Percentiles rank a stretch among this genome's conserved stretches.
Conservation (phyloP, 2,329 filamentous ascomycete species). For the Ceratocystis destructans region DNA sequence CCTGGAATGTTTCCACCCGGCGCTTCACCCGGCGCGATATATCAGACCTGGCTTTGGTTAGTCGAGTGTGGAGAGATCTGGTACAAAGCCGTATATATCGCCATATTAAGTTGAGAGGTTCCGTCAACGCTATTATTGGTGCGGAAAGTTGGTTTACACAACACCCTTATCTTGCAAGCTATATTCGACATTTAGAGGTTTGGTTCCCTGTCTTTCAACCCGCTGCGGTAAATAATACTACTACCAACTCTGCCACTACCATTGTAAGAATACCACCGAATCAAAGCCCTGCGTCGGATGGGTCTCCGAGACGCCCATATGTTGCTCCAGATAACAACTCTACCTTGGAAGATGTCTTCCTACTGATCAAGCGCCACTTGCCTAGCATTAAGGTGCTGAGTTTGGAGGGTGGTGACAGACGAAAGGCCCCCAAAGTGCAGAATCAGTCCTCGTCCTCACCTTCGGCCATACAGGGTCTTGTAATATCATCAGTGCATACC, state of each 20-base stretch:
- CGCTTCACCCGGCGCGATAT: constrained; percentile 55
- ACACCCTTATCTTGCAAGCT: constrained; percentile 44
- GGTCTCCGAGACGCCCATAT: constrained; percentile 39
- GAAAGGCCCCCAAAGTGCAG: constrained; percentile 55
- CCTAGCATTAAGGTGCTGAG: constrained; percentile 52
- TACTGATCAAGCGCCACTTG: constrained; percentile 45
- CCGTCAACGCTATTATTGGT: constrained; percentile 45
- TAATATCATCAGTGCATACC: constrained; percentile 45
- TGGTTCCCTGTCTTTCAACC: constrained; percentile 65
- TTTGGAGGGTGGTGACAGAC: constrained; percentile 62
- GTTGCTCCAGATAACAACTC: constrained; percentile 40
- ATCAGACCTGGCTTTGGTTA: constrained; percentile 51
- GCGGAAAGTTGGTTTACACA: constrained; percentile 46
- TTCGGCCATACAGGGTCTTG: background rate
- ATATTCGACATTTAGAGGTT: constrained; percentile 60
- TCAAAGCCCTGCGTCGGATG: background rate
- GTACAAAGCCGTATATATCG: constrained; percentile 61
- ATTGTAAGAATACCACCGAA: background rate
- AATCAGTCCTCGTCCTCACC: constrained; percentile 18
- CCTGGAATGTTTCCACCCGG: constrained; percentile 34
- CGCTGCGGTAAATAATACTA: background rate
- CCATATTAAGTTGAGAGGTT: constrained; percentile 63
- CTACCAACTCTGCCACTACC: background rate
- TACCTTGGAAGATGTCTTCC: constrained; percentile 55
- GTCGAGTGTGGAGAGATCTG: constrained; percentile 48